Base-by-base conservation (phyloP, 805 yeast genomes). In the Saturnispora besseyi region DNA sequence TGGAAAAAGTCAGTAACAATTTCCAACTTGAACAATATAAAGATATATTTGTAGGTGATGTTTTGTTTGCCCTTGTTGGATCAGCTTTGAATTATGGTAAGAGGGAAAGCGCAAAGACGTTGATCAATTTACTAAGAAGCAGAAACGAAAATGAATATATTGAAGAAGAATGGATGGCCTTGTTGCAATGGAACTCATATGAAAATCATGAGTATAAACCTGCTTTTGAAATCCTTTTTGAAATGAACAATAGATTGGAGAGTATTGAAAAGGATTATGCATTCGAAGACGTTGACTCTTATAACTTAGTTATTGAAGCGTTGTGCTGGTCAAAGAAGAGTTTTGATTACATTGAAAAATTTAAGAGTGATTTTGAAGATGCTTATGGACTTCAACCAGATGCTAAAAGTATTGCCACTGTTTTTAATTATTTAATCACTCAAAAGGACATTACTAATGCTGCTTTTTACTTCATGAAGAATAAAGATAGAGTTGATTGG, bases 401-500 rank as follows among this genome's bases (percentile, higher is more conserved):
- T 51, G 68, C 72, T 0, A 62, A 64, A 13, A 62, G 72, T 9
- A 68, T 61, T 46, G 61, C 69, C 1, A 56, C 65, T 5, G 53
- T 73, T 30, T 66, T 76, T 11, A 58, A 66, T 12, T 56, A 70
- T 22, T 38, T 54, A 30, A 21, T 43, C 24, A 12, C 44, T 4
- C 31, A 28, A 38, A 42, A 38, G 13, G 48, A 51, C 38, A 28
- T 38, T 9, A 6, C 4, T 12, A 50, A 49, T 40, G 57, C 57
- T 1, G 44, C 51, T 4, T 12, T 30, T 3, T 45, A 43, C 26
- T 54, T 54, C 21, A 43, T 54, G 31, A 15, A 48, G 29, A 50
- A 40, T 22, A 52, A 66, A 28, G 77, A 75, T 33, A 49, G 56
- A n/a, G 67, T 71, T 5, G 68, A 69, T 28, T 77, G 82, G 81